Percentiles rank a stretch among this genome's conserved stretches.
phyloP scores from a whole-genome alignment of 768 basidiomycete species.

The Boletus vermiculosoides region DNA sequence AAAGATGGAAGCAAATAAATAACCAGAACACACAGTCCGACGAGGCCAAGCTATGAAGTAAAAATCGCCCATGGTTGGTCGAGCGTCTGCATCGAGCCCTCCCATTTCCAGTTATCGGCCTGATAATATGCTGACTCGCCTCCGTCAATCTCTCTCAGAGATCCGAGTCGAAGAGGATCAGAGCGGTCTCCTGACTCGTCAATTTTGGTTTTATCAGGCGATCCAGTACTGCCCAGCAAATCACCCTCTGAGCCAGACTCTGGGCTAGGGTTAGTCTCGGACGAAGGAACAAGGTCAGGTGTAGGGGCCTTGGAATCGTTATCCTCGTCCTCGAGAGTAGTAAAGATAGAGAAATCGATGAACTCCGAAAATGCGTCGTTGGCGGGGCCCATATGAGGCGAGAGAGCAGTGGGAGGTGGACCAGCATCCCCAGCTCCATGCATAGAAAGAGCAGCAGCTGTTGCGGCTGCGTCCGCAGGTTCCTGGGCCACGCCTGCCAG shows the following conservation, averaged over 20 bases:
- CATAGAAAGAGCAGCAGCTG: conserved; percentile 27
- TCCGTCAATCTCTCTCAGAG: conserved; percentile 71
- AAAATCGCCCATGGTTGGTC: conserved; percentile 77
- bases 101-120: conserved; percentile 66
- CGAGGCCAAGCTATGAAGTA: conserved; percentile 31
- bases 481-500: conserved; percentile 55
- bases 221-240: conserved; percentile 42
- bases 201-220: conserved; percentile 50
- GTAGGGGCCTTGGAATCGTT: conserved; percentile 67
- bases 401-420: conserved; percentile 34
- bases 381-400: conserved; percentile 36
- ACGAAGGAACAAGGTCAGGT: conserved; percentile 67
- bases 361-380: conserved; percentile 46
- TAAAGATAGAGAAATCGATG: conserved; percentile 68
- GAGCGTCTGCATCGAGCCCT: conserved; percentile 57
- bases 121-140: conserved; percentile 71
- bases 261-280: conserved; percentile 76
- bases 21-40: conserved; percentile 34
- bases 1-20: conserved; percentile 42
- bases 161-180: conserved; percentile 56
- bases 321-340: conserved; percentile 54
- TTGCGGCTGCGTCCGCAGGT: conserved; percentile 33
- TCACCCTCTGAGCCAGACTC: conserved; percentile 70
- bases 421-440: conserved; percentile 29
- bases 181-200: conserved; percentile 46